phyloP scores from a whole-genome alignment of 2,329 filamentous ascomycete species.

The Xylaria hypoxylon region DNA sequence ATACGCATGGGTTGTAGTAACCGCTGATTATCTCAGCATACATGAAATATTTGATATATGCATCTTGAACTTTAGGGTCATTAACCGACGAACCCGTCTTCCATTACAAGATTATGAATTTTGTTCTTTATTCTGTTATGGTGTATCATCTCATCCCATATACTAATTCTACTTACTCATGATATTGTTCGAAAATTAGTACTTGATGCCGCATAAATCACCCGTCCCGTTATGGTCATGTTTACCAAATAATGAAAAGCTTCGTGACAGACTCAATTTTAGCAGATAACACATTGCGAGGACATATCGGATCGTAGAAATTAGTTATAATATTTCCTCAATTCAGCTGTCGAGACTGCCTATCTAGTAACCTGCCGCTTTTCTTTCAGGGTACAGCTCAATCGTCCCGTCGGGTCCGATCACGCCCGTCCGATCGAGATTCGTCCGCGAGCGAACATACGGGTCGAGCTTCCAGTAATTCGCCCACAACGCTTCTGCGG shows the following conservation, averaged over 20 bases:
- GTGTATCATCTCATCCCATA: too few relatives aligned
- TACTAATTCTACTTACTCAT: too few relatives aligned
- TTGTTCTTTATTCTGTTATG: too few relatives aligned
- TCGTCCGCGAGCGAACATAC: constrained; percentile 80
- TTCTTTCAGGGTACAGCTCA: constrained; percentile 51
- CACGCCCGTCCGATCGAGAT: constrained; percentile 83
- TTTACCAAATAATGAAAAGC: not conserved
- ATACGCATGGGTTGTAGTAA: constrained; percentile 7
- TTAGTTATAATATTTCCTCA: not conserved
- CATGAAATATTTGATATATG: not conserved
- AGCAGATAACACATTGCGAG: not conserved
- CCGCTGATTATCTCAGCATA: constrained; percentile 2
- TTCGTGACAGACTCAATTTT: not conserved
- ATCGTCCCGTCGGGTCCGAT: constrained; percentile 73
- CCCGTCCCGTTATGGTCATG: too few relatives aligned
- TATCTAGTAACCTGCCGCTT: not conserved
- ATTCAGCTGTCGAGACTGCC: not conserved
- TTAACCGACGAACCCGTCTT: too few relatives aligned
- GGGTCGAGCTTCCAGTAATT: constrained; percentile 92
- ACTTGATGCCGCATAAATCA: too few relatives aligned
- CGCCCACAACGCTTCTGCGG: constrained; percentile 71
- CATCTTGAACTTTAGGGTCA: too few relatives aligned
- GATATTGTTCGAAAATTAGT: too few relatives aligned
- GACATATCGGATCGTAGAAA: not conserved
- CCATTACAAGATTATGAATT: too few relatives aligned